Conservation (phyloP, 345 rosid genomes). For the Adansonia digitata region DNA sequence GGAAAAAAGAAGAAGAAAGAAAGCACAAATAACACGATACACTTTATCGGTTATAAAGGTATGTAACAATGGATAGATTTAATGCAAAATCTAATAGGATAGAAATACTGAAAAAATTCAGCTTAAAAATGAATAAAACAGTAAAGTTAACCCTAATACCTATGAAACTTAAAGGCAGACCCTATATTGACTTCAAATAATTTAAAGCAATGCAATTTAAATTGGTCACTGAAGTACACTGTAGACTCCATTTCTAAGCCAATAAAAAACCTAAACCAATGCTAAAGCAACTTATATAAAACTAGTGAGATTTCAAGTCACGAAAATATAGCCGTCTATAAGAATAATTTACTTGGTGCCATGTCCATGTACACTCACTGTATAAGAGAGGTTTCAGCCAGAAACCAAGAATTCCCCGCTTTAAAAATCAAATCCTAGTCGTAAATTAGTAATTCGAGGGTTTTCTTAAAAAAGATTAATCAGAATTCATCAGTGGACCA, state of each 20-base stretch:
- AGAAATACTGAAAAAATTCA: neutral
- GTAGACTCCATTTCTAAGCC: neutral
- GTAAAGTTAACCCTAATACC: neutral
- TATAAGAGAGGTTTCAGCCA: neutral
- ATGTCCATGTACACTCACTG: neutral
- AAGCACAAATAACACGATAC: neutral
- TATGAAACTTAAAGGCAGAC: neutral
- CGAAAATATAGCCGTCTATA: neutral
- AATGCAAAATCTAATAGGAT: neutral
- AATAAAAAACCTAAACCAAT: neutral
- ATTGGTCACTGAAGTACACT: neutral
- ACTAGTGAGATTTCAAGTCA: neutral
- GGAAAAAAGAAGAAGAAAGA: neutral
- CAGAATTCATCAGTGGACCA: neutral
- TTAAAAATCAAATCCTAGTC: neutral
- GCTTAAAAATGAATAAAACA: neutral
- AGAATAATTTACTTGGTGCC: neutral
- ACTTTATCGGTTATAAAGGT: neutral
- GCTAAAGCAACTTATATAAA: neutral
- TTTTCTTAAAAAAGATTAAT: neutral
- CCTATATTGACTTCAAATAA: neutral
- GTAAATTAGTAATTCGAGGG: neutral
- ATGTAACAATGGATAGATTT: neutral
- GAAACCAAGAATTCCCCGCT: neutral
- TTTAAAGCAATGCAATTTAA: neutral